phyloP scores from a whole-genome alignment of 2,329 filamentous ascomycete genomes.

The Stylonectria norvegica region DNA sequence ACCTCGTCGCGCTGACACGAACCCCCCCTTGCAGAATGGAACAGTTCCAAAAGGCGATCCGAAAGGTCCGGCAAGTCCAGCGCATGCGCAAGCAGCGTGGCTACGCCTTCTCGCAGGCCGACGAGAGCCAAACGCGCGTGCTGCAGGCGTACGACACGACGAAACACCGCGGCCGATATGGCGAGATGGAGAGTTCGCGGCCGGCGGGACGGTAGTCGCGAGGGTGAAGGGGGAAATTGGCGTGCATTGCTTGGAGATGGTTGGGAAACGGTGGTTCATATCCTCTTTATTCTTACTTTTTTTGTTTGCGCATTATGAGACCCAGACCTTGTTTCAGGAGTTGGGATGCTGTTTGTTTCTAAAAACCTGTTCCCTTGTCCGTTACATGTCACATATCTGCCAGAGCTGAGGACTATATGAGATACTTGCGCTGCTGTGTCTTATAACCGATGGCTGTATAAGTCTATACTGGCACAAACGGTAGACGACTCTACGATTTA shows the following conservation, averaged over 20 bases:
- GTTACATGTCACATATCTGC: constrained; percentile 1
- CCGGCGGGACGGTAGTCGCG: constrained; percentile 24
- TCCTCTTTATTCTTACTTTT: neutral
- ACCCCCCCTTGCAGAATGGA: constrained; percentile 78
- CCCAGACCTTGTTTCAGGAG: constrained; percentile 18
- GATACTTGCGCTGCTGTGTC: no score
- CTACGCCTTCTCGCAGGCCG: constrained; percentile 96
- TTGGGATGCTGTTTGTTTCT: constrained; percentile 24
- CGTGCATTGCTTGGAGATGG: constrained; percentile 17
- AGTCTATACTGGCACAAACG: no score
- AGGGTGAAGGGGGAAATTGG: constrained; percentile 8
- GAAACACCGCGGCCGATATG: constrained; percentile 82
- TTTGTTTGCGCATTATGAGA: neutral
- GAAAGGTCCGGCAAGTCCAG: constrained; percentile 96
- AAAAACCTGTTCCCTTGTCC: constrained; percentile 8
- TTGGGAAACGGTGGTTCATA: constrained; percentile 13
- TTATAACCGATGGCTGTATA: no score
- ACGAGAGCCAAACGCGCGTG: constrained; percentile 92
- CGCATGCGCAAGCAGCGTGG: constrained; percentile 99
- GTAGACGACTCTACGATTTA: no score
- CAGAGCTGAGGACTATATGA: no score
- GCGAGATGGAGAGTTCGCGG: constrained; percentile 74
- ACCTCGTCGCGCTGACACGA: no score
- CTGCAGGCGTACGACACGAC: constrained; percentile 98
- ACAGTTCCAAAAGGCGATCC: constrained; percentile 98